Conservation (phyloP, 2,329 filamentous ascomycete species). For the Geosmithia putterillii region DNA sequence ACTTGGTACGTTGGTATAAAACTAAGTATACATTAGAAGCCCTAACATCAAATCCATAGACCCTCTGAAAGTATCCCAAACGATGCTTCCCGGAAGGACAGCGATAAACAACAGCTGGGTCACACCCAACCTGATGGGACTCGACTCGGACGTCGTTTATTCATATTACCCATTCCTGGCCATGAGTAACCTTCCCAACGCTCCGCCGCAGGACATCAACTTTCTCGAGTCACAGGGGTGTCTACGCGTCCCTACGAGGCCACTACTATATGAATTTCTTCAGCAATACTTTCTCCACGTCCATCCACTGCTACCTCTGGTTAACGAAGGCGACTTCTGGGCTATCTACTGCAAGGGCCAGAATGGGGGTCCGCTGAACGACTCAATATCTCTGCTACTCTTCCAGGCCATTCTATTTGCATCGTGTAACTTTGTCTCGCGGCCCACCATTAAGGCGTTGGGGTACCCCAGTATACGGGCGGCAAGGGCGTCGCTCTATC, state of each 20-base stretch:
- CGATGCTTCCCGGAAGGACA: conserved; percentile 14
- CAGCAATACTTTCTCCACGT: conserved; percentile 34
- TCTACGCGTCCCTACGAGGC: conserved; percentile 26
- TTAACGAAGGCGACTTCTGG: conserved; percentile 27
- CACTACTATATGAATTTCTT: conserved; percentile 32
- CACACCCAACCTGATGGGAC: conserved; percentile 12
- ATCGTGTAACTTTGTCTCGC: conserved; percentile 27
- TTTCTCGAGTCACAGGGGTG: conserved; percentile 33
- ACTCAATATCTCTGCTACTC: conserved; percentile 28
- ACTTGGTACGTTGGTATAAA: background rate
- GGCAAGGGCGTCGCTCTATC: conserved; percentile 31
- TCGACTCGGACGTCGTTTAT: conserved; percentile 24
- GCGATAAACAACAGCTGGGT: conserved; percentile 7
- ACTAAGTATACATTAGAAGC: background rate
- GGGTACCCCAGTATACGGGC: conserved; percentile 28
- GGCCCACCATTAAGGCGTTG: conserved; percentile 22
- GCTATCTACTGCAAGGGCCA: conserved; percentile 7
- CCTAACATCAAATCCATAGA: conserved; percentile 1
- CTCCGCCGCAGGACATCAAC: conserved; percentile 31
- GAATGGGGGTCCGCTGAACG: conserved; percentile 3
- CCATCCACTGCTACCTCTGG: conserved; percentile 28
- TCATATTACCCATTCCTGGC: conserved; percentile 29
- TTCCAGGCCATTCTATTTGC: conserved; percentile 33
- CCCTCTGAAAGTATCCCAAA: conserved; percentile 12
- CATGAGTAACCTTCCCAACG: conserved; percentile 17